phyloP scores from a whole-genome alignment of 495 filamentous ascomycete species.

The Lasiosphaeria ovina region DNA sequence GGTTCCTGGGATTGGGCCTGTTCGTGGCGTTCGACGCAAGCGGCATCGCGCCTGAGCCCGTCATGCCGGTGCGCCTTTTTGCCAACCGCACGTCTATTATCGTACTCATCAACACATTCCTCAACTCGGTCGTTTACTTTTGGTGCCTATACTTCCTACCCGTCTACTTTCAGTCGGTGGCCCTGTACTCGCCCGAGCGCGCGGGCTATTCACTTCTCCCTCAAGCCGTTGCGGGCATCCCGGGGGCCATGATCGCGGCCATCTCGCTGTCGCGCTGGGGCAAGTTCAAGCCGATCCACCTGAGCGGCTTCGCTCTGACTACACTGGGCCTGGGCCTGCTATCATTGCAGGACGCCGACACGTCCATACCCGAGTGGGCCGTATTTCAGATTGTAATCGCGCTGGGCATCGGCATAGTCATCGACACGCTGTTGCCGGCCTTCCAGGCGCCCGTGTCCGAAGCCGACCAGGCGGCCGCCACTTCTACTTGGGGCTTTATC shows the following conservation, averaged over 20 bases:
- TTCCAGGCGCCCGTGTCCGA: constrained; percentile 38
- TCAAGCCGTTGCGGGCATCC: constrained; percentile 30
- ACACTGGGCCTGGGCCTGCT: constrained; percentile 44
- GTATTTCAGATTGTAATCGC: constrained; percentile 15
- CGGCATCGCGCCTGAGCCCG: constrained; percentile 23
- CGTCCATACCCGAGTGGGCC: constrained; percentile 10
- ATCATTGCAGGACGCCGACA: constrained; percentile 25
- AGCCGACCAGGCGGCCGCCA: constrained; percentile 39
- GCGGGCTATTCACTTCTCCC: constrained; percentile 42
- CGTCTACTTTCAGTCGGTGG: constrained; percentile 49
- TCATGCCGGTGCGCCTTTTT: constrained; percentile 33
- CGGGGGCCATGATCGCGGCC: constrained; percentile 31
- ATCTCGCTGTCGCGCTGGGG: constrained; percentile 41
- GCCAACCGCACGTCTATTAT: constrained; percentile 26
- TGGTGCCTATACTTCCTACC: constrained; percentile 47
- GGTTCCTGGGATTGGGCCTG: constrained; percentile 20
- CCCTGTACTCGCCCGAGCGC: constrained; percentile 28
- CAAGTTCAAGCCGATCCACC: constrained; percentile 44
- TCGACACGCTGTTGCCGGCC: constrained; percentile 36
- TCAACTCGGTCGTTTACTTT: constrained; percentile 26
- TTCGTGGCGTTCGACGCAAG: constrained; percentile 25
- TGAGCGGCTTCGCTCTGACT: constrained; percentile 36
- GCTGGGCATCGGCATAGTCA: constrained; percentile 32
- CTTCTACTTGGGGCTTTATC: constrained; percentile 43
- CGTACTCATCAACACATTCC: constrained; percentile 27